Conservation (phyloP, 2,329 filamentous ascomycete genomes). For the Gyromitra esculenta region DNA sequence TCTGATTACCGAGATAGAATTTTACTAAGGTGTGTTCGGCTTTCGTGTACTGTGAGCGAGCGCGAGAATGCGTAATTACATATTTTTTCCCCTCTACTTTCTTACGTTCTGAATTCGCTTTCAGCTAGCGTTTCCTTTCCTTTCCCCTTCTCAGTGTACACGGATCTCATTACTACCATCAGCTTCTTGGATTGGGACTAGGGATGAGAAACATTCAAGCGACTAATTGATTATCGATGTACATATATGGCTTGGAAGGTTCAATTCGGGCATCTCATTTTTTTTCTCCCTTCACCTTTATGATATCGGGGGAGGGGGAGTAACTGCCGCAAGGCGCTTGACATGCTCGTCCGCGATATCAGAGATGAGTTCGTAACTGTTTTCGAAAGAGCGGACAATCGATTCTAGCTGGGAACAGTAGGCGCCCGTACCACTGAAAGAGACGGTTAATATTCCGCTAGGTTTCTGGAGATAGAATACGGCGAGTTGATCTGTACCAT, state of each 20-base stretch:
- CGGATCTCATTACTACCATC: background rate
- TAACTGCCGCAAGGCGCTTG: background rate
- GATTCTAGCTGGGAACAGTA: conserved; percentile 4
- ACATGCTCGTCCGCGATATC: conserved; percentile 25
- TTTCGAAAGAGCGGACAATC: background rate
- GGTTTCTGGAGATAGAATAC: conserved; percentile 36
- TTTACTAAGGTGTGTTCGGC: conserved; percentile 17
- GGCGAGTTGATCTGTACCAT: conserved; percentile 23
- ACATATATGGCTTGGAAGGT: conserved; percentile 4
- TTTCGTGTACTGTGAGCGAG: conserved; percentile 2
- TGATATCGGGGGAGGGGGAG: background rate
- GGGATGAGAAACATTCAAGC: background rate
- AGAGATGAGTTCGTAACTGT: conserved; percentile 19
- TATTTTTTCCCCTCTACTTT: conserved; percentile 1
- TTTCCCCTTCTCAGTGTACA: background rate
- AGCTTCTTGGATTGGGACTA: background rate
- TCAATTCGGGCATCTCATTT: background rate
- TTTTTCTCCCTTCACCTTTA: background rate
- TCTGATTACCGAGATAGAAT: conserved; percentile 9
- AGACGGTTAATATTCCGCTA: background rate
- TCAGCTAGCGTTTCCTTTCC: background rate
- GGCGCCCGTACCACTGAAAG: conserved; percentile 33
- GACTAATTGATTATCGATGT: conserved; percentile 19
- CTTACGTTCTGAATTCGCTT: background rate
- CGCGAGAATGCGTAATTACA: conserved; percentile 16